These are phyloP conservation scores for Cyclocybe aegerita DNA, from an alignment of 768 basidiomycete species.

Conservation along the genomic window DNA sequence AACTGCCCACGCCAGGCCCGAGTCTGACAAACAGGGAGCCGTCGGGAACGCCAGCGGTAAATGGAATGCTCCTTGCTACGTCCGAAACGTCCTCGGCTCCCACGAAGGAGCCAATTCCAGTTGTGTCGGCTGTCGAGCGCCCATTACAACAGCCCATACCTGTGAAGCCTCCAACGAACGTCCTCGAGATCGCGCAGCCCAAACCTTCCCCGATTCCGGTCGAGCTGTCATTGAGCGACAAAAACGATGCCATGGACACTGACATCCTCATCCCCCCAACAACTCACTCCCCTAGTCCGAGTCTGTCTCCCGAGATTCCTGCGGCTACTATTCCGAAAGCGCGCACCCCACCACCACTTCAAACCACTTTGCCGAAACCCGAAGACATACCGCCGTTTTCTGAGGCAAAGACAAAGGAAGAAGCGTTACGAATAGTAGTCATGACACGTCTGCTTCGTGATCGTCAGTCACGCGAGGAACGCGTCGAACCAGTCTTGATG, in stretches of 20 bases:
- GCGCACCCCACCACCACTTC: conserved; percentile 3
- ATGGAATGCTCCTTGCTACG: too few species aligned
- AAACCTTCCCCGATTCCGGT: conserved; percentile 14
- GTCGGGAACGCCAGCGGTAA: too few species aligned
- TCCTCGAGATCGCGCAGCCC: conserved; percentile 15
- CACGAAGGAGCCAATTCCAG: too few species aligned
- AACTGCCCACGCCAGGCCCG: too few species aligned
- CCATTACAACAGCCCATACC: too few species aligned
- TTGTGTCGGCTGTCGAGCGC: too few species aligned
- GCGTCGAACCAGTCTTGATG: conserved; percentile 60
- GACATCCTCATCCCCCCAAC: conserved; percentile 19
- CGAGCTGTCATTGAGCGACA: conserved; percentile 6
- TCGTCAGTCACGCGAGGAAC: conserved; percentile 59
- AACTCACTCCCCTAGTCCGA: conserved; percentile 17
- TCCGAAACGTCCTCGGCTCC: too few species aligned
- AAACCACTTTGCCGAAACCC: conserved; percentile 10
- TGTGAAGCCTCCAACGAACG: too few species aligned
- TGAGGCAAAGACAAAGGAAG: conserved; percentile 47
- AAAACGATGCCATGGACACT: not conserved
- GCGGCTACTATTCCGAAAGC: not conserved
- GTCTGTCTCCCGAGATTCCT: conserved; percentile 10
- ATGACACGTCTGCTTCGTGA: conserved; percentile 62
- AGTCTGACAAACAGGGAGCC: too few species aligned
- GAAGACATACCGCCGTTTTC: conserved; percentile 37
- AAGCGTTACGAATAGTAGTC: conserved; percentile 63